Conservation (phyloP, 2,329 filamentous ascomycete species). For the Rhinocladiella similis region DNA sequence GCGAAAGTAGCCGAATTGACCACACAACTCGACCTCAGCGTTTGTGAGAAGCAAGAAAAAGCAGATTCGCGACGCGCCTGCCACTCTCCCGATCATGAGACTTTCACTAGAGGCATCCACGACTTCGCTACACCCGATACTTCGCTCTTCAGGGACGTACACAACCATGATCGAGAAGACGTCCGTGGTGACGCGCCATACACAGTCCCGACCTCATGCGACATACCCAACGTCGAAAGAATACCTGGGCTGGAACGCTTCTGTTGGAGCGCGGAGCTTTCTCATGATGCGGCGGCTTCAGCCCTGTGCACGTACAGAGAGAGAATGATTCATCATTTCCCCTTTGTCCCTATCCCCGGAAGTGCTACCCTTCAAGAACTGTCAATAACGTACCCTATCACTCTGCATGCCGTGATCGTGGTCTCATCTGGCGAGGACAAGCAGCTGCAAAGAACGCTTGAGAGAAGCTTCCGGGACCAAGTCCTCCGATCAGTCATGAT, state of each 20-base stretch:
- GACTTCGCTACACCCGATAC: too few relatives aligned
- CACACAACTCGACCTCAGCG: not conserved
- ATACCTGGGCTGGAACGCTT: not conserved
- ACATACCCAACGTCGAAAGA: not conserved
- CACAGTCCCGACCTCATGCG: not conserved
- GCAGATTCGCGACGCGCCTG: too few relatives aligned
- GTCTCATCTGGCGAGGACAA: slow-evolving; percentile 28
- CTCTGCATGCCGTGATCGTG: slow-evolving; percentile 37
- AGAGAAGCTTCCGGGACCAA: slow-evolving; percentile 31
- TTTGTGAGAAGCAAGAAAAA: not conserved
- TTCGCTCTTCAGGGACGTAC: too few relatives aligned
- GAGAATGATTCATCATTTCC: not conserved
- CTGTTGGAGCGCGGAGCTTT: too few relatives aligned
- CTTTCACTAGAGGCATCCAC: too few relatives aligned
- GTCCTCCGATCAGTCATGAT: slow-evolving; percentile 34
- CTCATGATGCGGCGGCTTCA: not conserved
- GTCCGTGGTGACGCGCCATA: too few relatives aligned
- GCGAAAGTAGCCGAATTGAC: slow-evolving; percentile 1
- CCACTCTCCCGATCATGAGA: too few relatives aligned
- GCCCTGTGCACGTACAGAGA: not conserved
- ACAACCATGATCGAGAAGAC: too few relatives aligned
- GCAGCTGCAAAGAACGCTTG: slow-evolving; percentile 29
- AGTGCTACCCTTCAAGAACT: slow-evolving; percentile 1
- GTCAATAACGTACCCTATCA: slow-evolving; percentile 32
- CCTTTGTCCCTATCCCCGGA: not conserved